Conservation (phyloP, 2,329 filamentous ascomycete genomes). For the Fusarium sp. region DNA sequence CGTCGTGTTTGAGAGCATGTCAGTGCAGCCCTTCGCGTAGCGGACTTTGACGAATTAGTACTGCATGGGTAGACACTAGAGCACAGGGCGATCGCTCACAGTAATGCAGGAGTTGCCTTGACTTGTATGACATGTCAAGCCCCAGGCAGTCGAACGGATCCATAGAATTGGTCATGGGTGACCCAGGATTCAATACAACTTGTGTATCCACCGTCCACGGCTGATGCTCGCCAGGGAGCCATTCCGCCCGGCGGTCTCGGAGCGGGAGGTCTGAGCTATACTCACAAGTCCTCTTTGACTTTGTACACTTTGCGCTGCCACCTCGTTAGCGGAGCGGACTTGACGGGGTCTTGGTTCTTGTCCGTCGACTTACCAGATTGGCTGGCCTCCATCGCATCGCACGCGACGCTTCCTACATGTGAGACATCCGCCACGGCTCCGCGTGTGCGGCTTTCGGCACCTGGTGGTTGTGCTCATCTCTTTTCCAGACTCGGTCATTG, state of each 20-base stretch:
- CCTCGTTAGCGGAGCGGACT: neutral
- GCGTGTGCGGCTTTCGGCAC: slow-evolving; percentile 35
- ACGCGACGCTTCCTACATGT: slow-evolving; percentile 39
- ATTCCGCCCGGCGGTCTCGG: slow-evolving; percentile 34
- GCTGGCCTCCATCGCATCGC: slow-evolving; percentile 35
- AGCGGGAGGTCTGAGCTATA: slow-evolving; percentile 34
- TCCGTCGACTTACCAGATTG: slow-evolving; percentile 32
- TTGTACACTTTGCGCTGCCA: slow-evolving; percentile 28
- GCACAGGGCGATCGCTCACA: slow-evolving; percentile 19
- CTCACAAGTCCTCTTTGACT: slow-evolving; percentile 27
- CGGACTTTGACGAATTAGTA: slow-evolving; percentile 16
- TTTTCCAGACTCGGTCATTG: neutral
- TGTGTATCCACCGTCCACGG: slow-evolving; percentile 28
- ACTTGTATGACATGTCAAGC: slow-evolving; percentile 40
- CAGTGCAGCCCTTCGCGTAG: slow-evolving; percentile 21
- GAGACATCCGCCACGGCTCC: slow-evolving; percentile 36
- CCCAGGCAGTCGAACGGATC: slow-evolving; percentile 37
- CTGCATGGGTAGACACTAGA: too few relatives aligned
- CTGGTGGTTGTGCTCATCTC: slow-evolving; percentile 1
- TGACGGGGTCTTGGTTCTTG: neutral
- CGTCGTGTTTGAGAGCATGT: slow-evolving; percentile 6
- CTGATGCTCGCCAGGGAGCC: slow-evolving; percentile 39
- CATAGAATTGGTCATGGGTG: slow-evolving; percentile 8
- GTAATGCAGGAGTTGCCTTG: slow-evolving; percentile 40
- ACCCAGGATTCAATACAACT: neutral